Base-by-base conservation (phyloP, 495 filamentous ascomycete genomes). In the Podospora sp. region DNA sequence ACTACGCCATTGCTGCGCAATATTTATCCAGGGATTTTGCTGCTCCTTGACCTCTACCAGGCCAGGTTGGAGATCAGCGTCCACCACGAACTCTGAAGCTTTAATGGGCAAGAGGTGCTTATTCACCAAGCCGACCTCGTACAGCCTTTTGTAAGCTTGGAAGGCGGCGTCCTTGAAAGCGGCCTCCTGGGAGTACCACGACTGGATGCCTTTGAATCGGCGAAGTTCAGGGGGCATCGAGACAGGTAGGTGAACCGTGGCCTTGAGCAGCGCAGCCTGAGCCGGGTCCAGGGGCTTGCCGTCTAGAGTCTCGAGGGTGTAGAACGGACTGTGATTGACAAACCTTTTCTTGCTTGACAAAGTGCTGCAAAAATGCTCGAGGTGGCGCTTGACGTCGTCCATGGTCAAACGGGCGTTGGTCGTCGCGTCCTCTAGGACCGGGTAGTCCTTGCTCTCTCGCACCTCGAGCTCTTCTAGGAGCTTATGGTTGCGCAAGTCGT, bases 131-230 rank as follows among this genome's bases (percentile, higher is more conserved):
- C 90, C 89, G 50, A 85, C 88, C 36, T 86, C 65, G 71, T 93
- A 87, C 0, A 99, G 82, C 2, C 82, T 83, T 26, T 84, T 77
- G 72, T 94, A 97, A 14, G 93, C 91, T 71, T 92, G 85, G 62
- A 97, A 95, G 0, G 93, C 91, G 2, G 92, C 89, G 72, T 97
- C 95, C 68, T 89, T 91, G 68, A 81, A 87, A 6, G 95, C 94
- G 60, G 83, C 88, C 49, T 83, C 87, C 74, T 97, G 92, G 0
- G 89, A 90, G 6, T 67, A 73, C 92, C 93, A 97, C 56, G 74
- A 66, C 5, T 68, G 66, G 6, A 71, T 73, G 49, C 92, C 87
- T 33, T 77, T 68, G 1, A 84, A 77, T 27, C 72, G 75, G 9
- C 93, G 87, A n/a, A 92, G 78, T 3, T 84, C 71, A 0, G 85